Evolutionary conservation across 352 stramenopile genomes (phyloP).

Genomic region (Phytophthora melonis): DNA sequence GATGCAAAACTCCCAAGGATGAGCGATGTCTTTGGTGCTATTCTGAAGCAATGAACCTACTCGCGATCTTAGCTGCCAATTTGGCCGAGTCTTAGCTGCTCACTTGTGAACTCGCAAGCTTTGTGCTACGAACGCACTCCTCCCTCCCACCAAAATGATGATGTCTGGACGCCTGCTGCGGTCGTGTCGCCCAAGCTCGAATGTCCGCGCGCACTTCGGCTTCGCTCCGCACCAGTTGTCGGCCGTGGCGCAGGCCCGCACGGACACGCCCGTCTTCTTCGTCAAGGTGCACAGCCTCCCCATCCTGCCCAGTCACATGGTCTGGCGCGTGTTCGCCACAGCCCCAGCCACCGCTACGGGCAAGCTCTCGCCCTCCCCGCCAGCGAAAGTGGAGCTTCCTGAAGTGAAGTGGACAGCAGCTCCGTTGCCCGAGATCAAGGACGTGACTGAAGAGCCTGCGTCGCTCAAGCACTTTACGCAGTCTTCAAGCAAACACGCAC

Average conservation of each 20-base stretch:
- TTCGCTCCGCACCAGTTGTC: conserved; percentile 40
- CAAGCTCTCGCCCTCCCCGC: conserved; percentile 12
- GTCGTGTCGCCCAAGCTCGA: conserved; percentile 11
- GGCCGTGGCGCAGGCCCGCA: conserved; percentile 18
- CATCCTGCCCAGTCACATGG: conserved; percentile 25
- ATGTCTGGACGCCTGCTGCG: conserved; percentile 27
- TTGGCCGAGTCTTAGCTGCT: not conserved
- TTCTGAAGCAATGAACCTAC: conserved; percentile 10
- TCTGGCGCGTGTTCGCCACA: conserved; percentile 27
- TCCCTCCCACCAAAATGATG: conserved; percentile 11
- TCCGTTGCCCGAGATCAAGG: conserved; percentile 53
- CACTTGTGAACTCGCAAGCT: conserved; percentile 19
- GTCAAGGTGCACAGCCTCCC: conserved; percentile 29
- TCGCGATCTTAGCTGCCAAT: not conserved
- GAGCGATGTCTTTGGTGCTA: conserved; percentile 12
- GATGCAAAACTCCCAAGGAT: conserved; percentile 2
- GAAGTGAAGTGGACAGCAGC: conserved; percentile 26
- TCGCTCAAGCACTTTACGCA: conserved; percentile 45
- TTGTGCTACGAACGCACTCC: conserved; percentile 1
- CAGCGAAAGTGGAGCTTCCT: conserved; percentile 5
- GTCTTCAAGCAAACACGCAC: conserved; percentile 31
- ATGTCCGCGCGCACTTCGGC: conserved; percentile 22
- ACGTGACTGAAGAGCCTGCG: conserved; percentile 33
- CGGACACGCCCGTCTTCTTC: conserved; percentile 19
- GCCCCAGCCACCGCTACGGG: conserved; percentile 1